Base-by-base conservation (phyloP, 176 grass and related monocot genomes). In the Avena sativa region DNA sequence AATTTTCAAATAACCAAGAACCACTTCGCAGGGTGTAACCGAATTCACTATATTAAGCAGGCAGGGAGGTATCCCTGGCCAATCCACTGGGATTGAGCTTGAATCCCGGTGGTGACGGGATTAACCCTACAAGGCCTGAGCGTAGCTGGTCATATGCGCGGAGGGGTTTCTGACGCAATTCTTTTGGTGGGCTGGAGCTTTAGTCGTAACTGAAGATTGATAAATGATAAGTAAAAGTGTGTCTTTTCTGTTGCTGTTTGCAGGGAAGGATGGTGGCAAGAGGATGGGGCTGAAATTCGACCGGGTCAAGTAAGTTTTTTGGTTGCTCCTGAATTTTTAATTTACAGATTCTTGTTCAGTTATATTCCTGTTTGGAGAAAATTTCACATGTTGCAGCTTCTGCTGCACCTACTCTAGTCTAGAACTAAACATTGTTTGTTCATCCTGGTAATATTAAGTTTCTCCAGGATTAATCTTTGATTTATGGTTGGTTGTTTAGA, bases 271-370 rank as follows among this genome's bases (percentile, higher is more conserved):
- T 85, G 93, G 96, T 69, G 90, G 88, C 70, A 95, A 95, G 88
- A 91, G 88, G 52, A 95, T 95, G 92, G 96, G 93, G 8, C 77
- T 95, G 63, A 98, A 94, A 81, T 95, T 98, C 48, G 93, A 98
- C 58, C 61, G 92, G 60, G 88, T 95, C 84, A 98, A 98, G 96
- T 94, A 90, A 85, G 89, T 85, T 59, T 53, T 19, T 1, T 57
- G 55, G 5, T 28, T 82, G 46, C 73, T 26, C 10, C 8, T 13
- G 20, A 8, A 5, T 63, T 10, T 71, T 44, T 1, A 71, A n/a
- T 12, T 46, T 23, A 15, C 17, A 8, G 64, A 52, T 13, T 32
- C 9, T 72, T 71, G 28, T 4, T 82, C 51, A 20, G 11, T 81
- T 66, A 0, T 63, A 14, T 17, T 49, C 15, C 19, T 30, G 4